These are phyloP conservation scores for Emergomyces pasteurianus DNA, from an alignment of 2,329 filamentous ascomycete genomes.

Conservation along the genomic window DNA sequence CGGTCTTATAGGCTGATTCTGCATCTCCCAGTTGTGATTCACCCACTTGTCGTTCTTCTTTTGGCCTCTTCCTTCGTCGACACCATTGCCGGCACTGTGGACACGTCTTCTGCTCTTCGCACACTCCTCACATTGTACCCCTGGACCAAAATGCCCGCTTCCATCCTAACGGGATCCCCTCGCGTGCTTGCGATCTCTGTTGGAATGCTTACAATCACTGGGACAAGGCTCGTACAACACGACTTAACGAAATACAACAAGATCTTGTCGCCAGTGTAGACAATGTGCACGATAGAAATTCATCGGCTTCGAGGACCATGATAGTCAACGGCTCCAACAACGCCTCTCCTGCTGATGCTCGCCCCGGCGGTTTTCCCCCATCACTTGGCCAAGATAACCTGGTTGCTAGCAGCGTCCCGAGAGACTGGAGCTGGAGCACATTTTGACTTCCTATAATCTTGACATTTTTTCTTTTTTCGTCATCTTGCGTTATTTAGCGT, in stretches of 20 bases:
- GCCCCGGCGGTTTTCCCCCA: conserved; percentile 3
- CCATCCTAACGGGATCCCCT: conserved; percentile 45
- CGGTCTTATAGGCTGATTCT: conserved; percentile 41
- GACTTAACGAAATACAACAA: conserved; percentile 40
- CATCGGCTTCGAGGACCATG: conserved; percentile 5
- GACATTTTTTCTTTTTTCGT: conserved; percentile 4
- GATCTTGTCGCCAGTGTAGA: conserved; percentile 20
- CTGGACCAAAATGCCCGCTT: conserved; percentile 54
- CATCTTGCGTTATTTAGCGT: not conserved
- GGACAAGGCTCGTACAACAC: conserved; percentile 38
- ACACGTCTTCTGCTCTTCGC: conserved; percentile 51
- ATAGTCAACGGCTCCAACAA: conserved; percentile 10
- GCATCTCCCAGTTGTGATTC: conserved; percentile 46
- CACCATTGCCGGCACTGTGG: conserved; percentile 58
- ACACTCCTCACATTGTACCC: conserved; percentile 45
- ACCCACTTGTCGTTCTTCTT: conserved; percentile 45
- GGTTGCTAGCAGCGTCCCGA: conserved; percentile 42
- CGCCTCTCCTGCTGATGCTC: conserved; percentile 7
- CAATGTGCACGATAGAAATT: conserved; percentile 10
- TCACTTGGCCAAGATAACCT: conserved; percentile 29
- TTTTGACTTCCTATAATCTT: conserved; percentile 32
- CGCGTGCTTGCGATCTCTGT: conserved; percentile 50
- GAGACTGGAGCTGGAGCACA: conserved; percentile 52
- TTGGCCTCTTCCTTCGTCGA: conserved; percentile 50
- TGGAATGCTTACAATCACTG: conserved; percentile 47